These are phyloP conservation scores for Kwoniella pini DNA, from an alignment of 768 basidiomycete genomes.

Conservation along the genomic window DNA sequence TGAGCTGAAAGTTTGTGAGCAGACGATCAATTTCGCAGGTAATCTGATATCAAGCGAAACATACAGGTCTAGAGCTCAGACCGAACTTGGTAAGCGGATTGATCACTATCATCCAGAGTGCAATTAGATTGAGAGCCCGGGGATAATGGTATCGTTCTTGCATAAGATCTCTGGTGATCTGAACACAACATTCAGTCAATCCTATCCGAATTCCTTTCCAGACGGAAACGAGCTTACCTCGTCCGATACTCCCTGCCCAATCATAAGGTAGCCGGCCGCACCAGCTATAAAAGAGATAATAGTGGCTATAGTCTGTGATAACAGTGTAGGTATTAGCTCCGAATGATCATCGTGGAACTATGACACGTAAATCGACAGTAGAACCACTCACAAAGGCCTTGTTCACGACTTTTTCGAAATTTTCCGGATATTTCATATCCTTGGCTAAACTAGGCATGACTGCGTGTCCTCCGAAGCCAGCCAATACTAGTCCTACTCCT, in stretches of 20 bases:
- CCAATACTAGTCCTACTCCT: constrained; percentile 87
- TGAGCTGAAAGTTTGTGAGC: constrained; percentile 69
- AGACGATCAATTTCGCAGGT: constrained; percentile 3
- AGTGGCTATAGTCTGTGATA: constrained; percentile 63
- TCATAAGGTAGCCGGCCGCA: constrained; percentile 87
- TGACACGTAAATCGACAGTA: too few species aligned
- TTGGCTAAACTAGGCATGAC: constrained; percentile 85
- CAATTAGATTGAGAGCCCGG: constrained; percentile 67
- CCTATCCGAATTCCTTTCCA: neutral
- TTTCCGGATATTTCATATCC: constrained; percentile 81
- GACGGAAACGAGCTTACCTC: constrained; percentile 61
- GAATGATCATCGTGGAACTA: neutral
- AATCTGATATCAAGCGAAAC: constrained; percentile 38
- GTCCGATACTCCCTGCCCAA: constrained; percentile 73
- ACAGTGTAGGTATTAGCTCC: neutral
- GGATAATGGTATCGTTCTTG: constrained; percentile 65
- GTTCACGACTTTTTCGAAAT: constrained; percentile 71
- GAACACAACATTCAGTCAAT: neutral
- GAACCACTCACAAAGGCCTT: constrained; percentile 71
- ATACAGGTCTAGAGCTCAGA: constrained; percentile 73
- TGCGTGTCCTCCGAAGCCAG: constrained; percentile 91
- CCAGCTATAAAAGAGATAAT: constrained; percentile 66
- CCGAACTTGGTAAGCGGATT: constrained; percentile 72
- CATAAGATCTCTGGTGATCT: constrained; percentile 83
- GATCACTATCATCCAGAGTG: constrained; percentile 75